Conservation (phyloP, 2,329 filamentous ascomycete species). For the Orbilia quercus region DNA sequence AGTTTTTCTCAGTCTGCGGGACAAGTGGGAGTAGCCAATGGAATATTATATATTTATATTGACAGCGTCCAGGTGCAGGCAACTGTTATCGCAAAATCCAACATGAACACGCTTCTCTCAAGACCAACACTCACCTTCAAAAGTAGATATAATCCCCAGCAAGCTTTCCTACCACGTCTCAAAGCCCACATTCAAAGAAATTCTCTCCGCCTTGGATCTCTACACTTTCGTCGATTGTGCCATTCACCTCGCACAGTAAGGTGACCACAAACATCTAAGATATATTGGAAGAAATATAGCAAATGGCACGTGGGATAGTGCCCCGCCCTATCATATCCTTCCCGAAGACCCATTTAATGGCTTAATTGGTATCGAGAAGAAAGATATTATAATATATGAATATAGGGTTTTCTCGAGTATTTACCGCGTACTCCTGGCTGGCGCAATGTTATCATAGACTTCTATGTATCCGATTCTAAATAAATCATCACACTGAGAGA, state of each 20-base stretch:
- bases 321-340: neutral
- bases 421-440: conserved; percentile 23
- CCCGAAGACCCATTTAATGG: neutral
- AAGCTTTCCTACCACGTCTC: conserved; percentile 8
- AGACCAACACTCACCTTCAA: neutral
- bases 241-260: conserved; percentile 2
- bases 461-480: conserved; percentile 6
- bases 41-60: too few relatives aligned
- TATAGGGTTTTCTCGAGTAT: conserved; percentile 13
- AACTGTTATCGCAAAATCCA: conserved; percentile 11
- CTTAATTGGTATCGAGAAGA: neutral
- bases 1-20: too few relatives aligned
- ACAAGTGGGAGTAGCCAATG: too few relatives aligned
- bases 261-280: conserved; percentile 2
- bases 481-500: conserved; percentile 5
- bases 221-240: conserved; percentile 11
- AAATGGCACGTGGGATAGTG: neutral
- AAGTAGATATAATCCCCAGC: neutral
- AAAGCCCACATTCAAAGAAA: conserved; percentile 4
- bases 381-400: neutral
- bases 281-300: neutral
- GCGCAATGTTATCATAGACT: conserved; percentile 2
- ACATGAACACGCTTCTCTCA: neutral
- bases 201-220: conserved; percentile 2
- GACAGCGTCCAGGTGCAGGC: conserved; percentile 13